Evolutionary conservation across 2,329 filamentous ascomycete genomes (phyloP), one percentile per base, ranked within the genome.

Genomic region (Westerdykella sp.): DNA sequence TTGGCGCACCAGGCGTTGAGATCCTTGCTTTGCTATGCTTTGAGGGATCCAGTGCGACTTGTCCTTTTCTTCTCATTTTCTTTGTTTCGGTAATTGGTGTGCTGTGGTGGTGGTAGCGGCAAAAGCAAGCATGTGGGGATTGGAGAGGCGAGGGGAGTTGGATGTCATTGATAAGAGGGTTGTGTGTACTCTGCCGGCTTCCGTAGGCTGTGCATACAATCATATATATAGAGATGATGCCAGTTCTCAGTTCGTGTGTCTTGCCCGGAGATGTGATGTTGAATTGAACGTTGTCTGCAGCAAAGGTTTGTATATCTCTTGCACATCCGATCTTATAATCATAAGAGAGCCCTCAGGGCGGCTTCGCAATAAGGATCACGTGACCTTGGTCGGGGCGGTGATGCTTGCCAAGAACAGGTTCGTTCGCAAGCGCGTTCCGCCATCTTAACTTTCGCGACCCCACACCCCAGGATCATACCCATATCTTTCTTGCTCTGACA

Each of bases 1-100:
- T 45, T 45, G 58, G 57, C 53, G 57, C 56, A 50, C 49, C 41
- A 40, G 58, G 58, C 55, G 58, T 62, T 53, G 47, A 42, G 49
- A 47, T 6, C 47, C 52, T 47, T 48, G n/a, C 32, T 18, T 35
- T 35, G n/a, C 25, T 6, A 5, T 28, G 25, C 25, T 28, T 28
- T 28, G 25, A 12, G 25, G 25, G 25, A 28, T 28, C 41, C 42
- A 38, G 41, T 47, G 48, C 37, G 50, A 49, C 52, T 45, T 50
- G 51, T 60, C 42, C 57, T 57, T 43, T 51, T 48, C 47, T 53
- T 55, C 51, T 44, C 50, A 53, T 53, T 53, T 50, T 46, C 34
- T 11, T 39, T 30, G 13, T 32, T 34, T 14, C 12, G 15, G 25
- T 28, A 28, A 28, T 28, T 7, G 25, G 25, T 28, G 25, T 12